Evolutionary conservation across 2,329 filamentous ascomycete species (phyloP), one percentile per base, ranked within the genome.

Genomic region (Mariannaea elegans): DNA sequence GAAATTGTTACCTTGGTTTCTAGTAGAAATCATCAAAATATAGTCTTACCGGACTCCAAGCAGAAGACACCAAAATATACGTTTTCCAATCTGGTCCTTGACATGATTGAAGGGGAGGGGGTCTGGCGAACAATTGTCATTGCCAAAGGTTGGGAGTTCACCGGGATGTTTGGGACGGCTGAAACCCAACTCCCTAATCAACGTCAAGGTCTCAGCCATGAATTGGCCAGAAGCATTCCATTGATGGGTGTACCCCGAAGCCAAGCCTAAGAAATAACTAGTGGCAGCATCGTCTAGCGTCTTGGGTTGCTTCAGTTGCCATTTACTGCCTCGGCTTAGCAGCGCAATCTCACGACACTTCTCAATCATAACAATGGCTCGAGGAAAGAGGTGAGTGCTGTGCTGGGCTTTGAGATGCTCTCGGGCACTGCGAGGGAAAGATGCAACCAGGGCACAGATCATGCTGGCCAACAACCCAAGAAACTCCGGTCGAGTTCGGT

Each of bases 41-140:
- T 8, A 46, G 31, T 23, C 80, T 64, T 77, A 89, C 84, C 89
- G 84, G 60, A 92, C 85, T 31, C 89, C 89, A 5, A 93, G 86
- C 62, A 95, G 87, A 66, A 93, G 83, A 19, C 91, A 89, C 89
- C 93, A 97, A 74, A 96, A 97, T 38, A 97, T 88, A 63, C 90
- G 86, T 72, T 91, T 90, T 45, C 90, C 87, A 45, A 91, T 84
- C 75, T 93, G 89, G 69, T 89, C 87, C 70, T 89, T 88, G 50
- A 93, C 84, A 47, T 90, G 88, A 67, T 92, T 89, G 60, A 90
- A 86, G 0, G 82, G 78, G 41, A 80, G 76, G 5, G 76, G 76
- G 8, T 80, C 77, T 1, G 73, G 72, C 6, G 76, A 77, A 56
- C 71, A 76, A 6, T 71, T 65, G 56, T 80, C 77, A 36, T 74